Evolutionary conservation across 192 early-diverging fungal genomes (phyloP), one percentile per base, ranked within the genome.

Genomic region (Coemansia sp.): DNA sequence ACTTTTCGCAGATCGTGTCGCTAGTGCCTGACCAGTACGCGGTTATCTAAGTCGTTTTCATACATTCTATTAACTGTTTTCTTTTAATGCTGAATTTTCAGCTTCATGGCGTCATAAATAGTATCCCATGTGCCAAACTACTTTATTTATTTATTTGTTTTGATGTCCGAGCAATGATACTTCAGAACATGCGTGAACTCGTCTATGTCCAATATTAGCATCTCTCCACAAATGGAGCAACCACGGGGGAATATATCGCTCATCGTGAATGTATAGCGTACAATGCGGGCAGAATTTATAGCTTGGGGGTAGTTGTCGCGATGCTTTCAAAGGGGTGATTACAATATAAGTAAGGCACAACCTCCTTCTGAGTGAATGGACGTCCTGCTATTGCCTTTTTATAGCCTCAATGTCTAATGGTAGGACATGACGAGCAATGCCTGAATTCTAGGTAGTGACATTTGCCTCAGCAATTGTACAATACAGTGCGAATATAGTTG

Each of bases 1-100:
- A 77, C 16, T 98, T 91, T 70, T 93, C 94, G 19, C 87, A 93
- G 70, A 85, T 90, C 45, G 78, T 89, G 29, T 71, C 86, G 68
- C 77, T 95, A 61, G 72, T 87, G 17, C 89, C 93, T 14, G 92
- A 94, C 56, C 89, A 93, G 35, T 98, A 95, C 79, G 82, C 78
- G 17, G 87, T 97, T 66, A 91, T 93, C 42, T 95, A 88, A 85
- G 68, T 34, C 31, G 36, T 19, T 42, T 4, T 59, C 41, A 40
- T 44, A 37, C 39, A 24, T 13, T 39, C 39, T 44, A 9, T 56
- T 31, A 3, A 24, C 48, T 24, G 24, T 51, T 51, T 61, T 68
- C 37, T 9, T 24, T 4, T 41, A 41, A 41, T 41, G 3, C 40
- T 41, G 40, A 14, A 41, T 13, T 41, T 10, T 41, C 40, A 41